Evolutionary conservation across 1,284 basidiomycete genomes (phyloP).

Genomic region (Rhodotorula glutinis): DNA sequence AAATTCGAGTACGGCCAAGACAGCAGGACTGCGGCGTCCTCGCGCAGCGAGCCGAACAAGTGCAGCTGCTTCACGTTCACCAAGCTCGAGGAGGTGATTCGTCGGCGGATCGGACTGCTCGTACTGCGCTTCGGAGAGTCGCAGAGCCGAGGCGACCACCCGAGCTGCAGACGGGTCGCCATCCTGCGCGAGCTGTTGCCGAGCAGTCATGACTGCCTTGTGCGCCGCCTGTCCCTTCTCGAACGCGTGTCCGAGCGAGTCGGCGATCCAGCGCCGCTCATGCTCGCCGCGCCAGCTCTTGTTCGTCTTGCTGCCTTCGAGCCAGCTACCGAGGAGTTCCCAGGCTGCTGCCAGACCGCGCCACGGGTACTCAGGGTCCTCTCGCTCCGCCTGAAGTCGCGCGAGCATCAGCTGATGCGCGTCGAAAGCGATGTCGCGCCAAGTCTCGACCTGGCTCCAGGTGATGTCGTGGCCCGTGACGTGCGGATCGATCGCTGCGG

Average conservation of each 20-base stretch:
- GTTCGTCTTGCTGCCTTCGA: slow-evolving; percentile 72
- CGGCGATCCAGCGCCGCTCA: slow-evolving; percentile 50
- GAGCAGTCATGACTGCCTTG: neutral
- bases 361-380: slow-evolving; percentile 27
- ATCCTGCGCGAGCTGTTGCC: neutral
- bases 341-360: slow-evolving; percentile 48
- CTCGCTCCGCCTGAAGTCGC: slow-evolving; percentile 18
- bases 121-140: slow-evolving; percentile 18
- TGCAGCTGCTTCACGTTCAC: too few relatives aligned
- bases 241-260: slow-evolving; percentile 10
- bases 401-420: slow-evolving; percentile 44
- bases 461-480: slow-evolving; percentile 78
- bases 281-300: slow-evolving; percentile 61
- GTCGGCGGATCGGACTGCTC: slow-evolving; percentile 20
- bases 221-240: neutral
- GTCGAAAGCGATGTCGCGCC: slow-evolving; percentile 61
- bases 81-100: slow-evolving; percentile 8
- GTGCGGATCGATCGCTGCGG: slow-evolving; percentile 84
- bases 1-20: slow-evolving; percentile 1
- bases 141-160: slow-evolving; percentile 8
- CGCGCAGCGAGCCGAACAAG: neutral
- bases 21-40: neutral
- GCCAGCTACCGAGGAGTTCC: slow-evolving; percentile 56
- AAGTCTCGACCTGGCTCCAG: slow-evolving; percentile 79
- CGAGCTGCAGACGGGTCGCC: neutral